Conservation (phyloP, 495 filamentous ascomycete genomes). For the Friedmanniomyces simplex region DNA sequence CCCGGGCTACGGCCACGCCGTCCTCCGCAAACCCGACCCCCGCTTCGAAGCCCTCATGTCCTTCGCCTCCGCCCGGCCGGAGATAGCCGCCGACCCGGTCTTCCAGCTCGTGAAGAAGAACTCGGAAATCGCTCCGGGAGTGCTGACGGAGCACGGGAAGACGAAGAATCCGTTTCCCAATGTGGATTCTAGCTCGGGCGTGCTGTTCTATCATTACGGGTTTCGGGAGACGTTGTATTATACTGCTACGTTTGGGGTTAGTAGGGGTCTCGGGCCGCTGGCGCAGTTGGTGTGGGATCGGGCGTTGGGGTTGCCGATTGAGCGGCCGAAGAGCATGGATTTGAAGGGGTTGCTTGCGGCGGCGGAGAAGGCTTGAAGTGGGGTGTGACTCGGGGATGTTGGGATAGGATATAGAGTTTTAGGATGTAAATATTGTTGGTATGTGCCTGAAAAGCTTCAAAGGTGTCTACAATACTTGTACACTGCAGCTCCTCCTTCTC, state of each 20-base stretch:
- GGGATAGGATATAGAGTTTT: no score
- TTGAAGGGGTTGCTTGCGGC: conserved; percentile 65
- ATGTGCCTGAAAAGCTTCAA: no score
- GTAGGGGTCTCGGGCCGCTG: conserved; percentile 78
- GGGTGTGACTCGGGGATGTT: background rate
- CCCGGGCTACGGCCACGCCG: conserved; percentile 96
- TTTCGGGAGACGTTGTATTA: conserved; percentile 97
- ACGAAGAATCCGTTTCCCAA: conserved; percentile 98
- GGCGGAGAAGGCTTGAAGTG: conserved; percentile 18
- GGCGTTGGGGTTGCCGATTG: conserved; percentile 89
- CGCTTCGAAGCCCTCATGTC: conserved; percentile 94
- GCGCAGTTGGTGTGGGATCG: conserved; percentile 96
- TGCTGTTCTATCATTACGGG: conserved; percentile 93
- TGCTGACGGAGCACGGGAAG: conserved; percentile 90
- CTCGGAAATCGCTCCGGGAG: conserved; percentile 66
- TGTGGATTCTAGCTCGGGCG: conserved; percentile 83
- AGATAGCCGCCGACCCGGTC: conserved; percentile 77
- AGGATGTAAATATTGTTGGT: no score
- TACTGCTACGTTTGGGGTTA: conserved; percentile 93
- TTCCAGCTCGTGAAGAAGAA: conserved; percentile 91
- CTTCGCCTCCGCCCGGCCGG: conserved; percentile 73
- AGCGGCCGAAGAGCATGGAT: conserved; percentile 95
- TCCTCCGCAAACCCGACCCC: conserved; percentile 92
- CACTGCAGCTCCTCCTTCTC: no score
- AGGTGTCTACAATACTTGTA: no score